phyloP scores from a whole-genome alignment of 2,329 filamentous ascomycete genomes.

The Xylariomycetidae sp. region DNA sequence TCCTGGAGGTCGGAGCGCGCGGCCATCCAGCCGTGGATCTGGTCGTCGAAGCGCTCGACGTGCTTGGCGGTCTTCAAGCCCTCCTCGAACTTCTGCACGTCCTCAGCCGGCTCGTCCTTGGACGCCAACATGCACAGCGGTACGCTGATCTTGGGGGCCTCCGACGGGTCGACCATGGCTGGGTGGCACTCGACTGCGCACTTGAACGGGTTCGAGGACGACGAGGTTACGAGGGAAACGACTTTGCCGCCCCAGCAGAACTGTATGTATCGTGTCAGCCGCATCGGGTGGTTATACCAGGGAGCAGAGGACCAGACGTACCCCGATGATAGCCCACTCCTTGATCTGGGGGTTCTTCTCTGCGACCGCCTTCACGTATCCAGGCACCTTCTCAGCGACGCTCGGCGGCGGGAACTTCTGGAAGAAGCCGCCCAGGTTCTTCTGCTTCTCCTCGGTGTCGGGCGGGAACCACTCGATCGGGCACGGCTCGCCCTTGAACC shows the following conservation, averaged over 20 bases:
- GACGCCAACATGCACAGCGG: constrained; percentile 60
- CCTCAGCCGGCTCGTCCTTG: constrained; percentile 53
- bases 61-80: constrained; percentile 49
- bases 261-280: no score
- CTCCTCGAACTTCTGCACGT: constrained; percentile 51
- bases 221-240: constrained; percentile 43
- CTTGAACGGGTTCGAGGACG: constrained; percentile 48
- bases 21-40: constrained; percentile 71
- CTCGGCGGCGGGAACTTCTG: constrained; percentile 40
- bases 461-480: constrained; percentile 56
- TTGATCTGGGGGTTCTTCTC: constrained; percentile 48
- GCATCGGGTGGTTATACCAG: neutral
- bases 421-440: constrained; percentile 54
- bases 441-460: constrained; percentile 57
- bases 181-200: constrained; percentile 49
- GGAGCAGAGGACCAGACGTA: constrained; percentile 28
- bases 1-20: constrained; percentile 55
- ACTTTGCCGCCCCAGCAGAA: constrained; percentile 71
- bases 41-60: constrained; percentile 60
- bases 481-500: constrained; percentile 70
- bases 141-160: constrained; percentile 54
- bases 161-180: constrained; percentile 57
- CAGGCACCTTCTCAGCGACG: constrained; percentile 44
- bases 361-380: constrained; percentile 47
- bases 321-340: constrained; percentile 56